Base-by-base conservation (phyloP, 306 rosid species). In the Ormosia semicastrata region DNA sequence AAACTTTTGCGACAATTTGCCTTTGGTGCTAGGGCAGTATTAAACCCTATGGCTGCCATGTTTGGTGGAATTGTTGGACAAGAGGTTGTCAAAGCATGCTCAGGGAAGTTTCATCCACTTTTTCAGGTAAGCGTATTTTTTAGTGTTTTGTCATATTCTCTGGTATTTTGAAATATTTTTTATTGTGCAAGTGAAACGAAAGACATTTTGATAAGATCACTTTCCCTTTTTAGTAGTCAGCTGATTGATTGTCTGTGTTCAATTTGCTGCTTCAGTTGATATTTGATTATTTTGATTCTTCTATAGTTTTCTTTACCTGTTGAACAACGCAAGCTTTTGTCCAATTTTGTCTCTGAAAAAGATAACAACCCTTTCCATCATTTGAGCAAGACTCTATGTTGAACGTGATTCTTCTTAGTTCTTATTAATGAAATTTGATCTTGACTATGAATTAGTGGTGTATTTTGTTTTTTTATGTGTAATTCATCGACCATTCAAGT, bases 41-140 rank as follows among this genome's bases (percentile, higher is more conserved):
- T 95, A 81, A 95, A 90, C 80, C 98, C 99, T 56, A 93, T 93
- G 99, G 98, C 99, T 85, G 97, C 99, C 52, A 95, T 95, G 98
- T 91, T 95, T 86, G 99, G 99, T 75, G 99, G 99, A 69, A 88
- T 95, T 81, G 99, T 95, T 33, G 99, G 98, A 80, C 99, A 95
- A 76, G 99, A 95, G 88, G 94, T 95, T 64, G 91, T 95, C 39
- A 95, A 95, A 90, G 99, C 98, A 54, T 95, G 97, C 81, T 93
- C 98, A n/a, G 99, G 98, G 78, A 95, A 95, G 88, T 95, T 93
- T 78, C 95, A 95, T 87, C 99, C 99, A 56, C 97, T 95, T 71
- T 91, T 84, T 76, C 99, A 95, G 92, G 98, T 93, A 64, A 71
- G 75, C 73, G 53, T 24, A 43, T 29, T n/a, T 34, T 58, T 60